Evolutionary conservation across 177 flowering plant species (phyloP).

Genomic region (Telopea speciosissima): DNA sequence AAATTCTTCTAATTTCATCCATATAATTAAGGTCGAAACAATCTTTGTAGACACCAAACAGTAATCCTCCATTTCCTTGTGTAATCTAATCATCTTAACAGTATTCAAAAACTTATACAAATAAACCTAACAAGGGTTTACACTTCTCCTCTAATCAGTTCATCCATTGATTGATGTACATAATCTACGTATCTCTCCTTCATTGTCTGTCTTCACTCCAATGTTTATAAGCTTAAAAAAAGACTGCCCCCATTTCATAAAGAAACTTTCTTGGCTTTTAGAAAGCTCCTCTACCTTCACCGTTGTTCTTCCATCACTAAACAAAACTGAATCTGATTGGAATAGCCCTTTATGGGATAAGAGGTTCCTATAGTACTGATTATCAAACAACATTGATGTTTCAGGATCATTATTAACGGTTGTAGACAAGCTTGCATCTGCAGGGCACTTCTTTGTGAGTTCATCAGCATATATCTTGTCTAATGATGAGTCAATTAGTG

Average conservation of each 20-base stretch:
- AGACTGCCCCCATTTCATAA: slow-evolving; percentile 53
- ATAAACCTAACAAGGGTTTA: not conserved
- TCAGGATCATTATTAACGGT: slow-evolving; percentile 56
- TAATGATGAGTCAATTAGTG: slow-evolving; percentile 43
- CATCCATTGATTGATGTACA: slow-evolving; percentile 41
- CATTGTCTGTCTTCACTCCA: slow-evolving; percentile 49
- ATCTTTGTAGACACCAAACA: too few relatives aligned
- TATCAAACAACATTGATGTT: slow-evolving; percentile 25
- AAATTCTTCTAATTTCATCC: too few relatives aligned
- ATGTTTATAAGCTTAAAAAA: slow-evolving; percentile 55
- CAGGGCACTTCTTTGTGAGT: slow-evolving; percentile 46
- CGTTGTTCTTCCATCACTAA: slow-evolving; percentile 44
- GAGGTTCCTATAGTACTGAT: slow-evolving; percentile 55
- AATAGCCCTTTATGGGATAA: slow-evolving; percentile 52
- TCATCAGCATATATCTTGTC: slow-evolving; percentile 47
- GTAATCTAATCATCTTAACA: too few relatives aligned
- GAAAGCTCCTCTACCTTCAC: slow-evolving; percentile 43
- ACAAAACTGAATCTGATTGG: slow-evolving; percentile 64
- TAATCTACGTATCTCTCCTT: slow-evolving; percentile 53
- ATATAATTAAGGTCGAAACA: too few relatives aligned
- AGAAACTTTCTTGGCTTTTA: slow-evolving; percentile 40
- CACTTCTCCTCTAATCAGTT: not conserved
- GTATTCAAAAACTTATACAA: too few relatives aligned
- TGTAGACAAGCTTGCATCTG: slow-evolving; percentile 7
- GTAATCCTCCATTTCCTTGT: too few relatives aligned